phyloP scores from a whole-genome alignment of 352 stramenopile species.

The Phytophthora sp. region DNA sequence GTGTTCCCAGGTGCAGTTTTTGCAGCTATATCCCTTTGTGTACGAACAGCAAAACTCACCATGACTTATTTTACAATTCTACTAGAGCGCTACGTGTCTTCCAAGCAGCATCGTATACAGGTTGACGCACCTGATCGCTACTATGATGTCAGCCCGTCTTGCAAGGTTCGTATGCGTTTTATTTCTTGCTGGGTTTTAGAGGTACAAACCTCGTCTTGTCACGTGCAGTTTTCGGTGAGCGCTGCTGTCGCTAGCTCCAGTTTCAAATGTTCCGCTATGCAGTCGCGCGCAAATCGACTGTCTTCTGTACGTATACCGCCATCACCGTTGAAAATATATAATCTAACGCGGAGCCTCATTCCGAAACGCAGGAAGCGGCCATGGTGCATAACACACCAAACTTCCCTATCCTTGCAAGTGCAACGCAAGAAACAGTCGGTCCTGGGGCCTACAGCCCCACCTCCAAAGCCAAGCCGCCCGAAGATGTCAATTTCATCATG shows the following conservation, averaged over 20 bases:
- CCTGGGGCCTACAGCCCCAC: constrained; percentile 56
- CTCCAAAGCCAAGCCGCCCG: constrained; percentile 21
- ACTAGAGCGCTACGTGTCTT: constrained; percentile 73
- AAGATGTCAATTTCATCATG: constrained; percentile 76
- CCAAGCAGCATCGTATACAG: constrained; percentile 61
- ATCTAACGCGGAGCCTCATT: background rate
- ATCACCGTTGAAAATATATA: background rate
- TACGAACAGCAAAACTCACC: background rate
- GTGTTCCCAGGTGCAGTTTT: constrained; percentile 56
- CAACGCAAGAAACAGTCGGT: constrained; percentile 56
- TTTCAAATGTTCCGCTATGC: constrained; percentile 71
- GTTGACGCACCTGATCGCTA: constrained; percentile 68
- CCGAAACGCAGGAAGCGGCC: constrained; percentile 45
- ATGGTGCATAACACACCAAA: constrained; percentile 82
- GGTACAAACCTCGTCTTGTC: background rate
- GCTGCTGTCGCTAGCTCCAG: constrained; percentile 68
- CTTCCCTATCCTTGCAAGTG: constrained; percentile 61
- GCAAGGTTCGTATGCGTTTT: constrained; percentile 35
- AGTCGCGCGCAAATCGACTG: constrained; percentile 55
- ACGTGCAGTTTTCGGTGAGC: constrained; percentile 60
- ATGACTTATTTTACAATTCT: background rate
- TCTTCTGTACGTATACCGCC: constrained; percentile 48
- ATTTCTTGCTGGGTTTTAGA: background rate
- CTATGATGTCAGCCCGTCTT: constrained; percentile 77
- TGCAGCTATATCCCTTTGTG: background rate